These are phyloP conservation scores for Sequoia sempervirens DNA, from an alignment of 75 land plant species.

Conservation along the genomic window DNA sequence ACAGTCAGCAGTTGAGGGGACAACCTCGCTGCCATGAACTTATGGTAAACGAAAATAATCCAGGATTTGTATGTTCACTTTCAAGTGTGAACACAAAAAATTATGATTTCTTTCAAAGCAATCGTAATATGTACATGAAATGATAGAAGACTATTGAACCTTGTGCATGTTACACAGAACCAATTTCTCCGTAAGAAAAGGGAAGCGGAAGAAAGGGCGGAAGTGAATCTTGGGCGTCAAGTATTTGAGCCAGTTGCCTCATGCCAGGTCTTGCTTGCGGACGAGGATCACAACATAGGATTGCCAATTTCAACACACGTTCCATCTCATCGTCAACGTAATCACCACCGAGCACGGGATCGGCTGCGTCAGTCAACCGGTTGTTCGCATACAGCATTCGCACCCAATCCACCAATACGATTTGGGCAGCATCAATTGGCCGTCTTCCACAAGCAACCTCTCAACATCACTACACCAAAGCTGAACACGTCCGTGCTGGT, in stretches of 20 bases:
- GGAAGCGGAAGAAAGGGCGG: not conserved
- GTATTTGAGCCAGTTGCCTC: not conserved
- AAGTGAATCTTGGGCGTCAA: not conserved
- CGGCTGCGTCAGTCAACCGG: not conserved
- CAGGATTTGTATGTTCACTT: too few species aligned
- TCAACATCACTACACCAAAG: slow-evolving; percentile 1
- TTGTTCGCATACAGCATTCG: slow-evolving; percentile 25
- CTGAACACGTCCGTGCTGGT: slow-evolving; percentile 25
- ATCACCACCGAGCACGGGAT: not conserved
- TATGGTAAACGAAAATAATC: too few species aligned
- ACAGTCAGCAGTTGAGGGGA: too few species aligned
- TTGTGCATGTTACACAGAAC: too few species aligned
- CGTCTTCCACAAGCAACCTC: not conserved
- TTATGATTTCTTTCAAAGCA: too few species aligned
- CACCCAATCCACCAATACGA: slow-evolving; percentile 25
- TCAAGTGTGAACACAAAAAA: too few species aligned
- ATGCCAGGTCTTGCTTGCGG: not conserved
- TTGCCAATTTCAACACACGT: too few species aligned
- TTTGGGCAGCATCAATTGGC: slow-evolving; percentile 6
- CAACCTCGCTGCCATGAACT: too few species aligned
- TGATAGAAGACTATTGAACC: too few species aligned
- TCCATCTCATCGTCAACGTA: not conserved
- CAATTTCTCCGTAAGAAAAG: too few species aligned
- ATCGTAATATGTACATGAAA: too few species aligned
- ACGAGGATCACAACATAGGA: not conserved